Evolutionary conservation across 352 stramenopile species (phyloP).

Genomic region (Pythium grandisporangium): DNA sequence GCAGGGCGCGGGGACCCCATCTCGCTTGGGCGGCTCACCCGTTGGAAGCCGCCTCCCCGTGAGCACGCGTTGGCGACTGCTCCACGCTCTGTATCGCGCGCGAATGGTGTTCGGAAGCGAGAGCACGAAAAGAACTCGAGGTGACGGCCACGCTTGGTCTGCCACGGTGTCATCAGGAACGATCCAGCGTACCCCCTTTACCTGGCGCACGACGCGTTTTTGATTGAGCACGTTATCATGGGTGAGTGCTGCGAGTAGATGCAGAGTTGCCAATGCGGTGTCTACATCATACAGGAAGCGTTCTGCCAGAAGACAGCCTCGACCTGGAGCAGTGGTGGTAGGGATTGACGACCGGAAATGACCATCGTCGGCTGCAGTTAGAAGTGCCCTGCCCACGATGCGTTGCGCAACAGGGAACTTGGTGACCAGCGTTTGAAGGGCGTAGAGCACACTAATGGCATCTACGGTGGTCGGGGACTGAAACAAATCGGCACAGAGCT

Average conservation of each 20-base stretch:
- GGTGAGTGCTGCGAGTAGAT: not conserved
- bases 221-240: conserved; percentile 1
- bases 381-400: not conserved
- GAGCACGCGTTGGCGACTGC: conserved; percentile 23
- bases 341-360: not conserved
- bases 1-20: conserved; percentile 33
- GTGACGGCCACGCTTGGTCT: too few species aligned
- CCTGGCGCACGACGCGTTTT: not conserved
- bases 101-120: conserved; percentile 4
- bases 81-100: conserved; percentile 26
- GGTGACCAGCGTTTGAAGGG: conserved; percentile 1
- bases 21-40: conserved; percentile 19
- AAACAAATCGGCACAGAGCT: conserved; percentile 10
- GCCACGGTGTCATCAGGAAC: too few species aligned
- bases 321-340: not conserved
- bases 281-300: not conserved
- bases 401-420: conserved; percentile 4
- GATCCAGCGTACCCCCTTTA: not conserved
- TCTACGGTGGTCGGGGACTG: not conserved
- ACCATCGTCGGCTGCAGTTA: not conserved
- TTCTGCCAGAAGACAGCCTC: not conserved
- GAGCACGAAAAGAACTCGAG: conserved; percentile 7
- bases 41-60: conserved; percentile 21
- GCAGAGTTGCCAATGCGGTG: not conserved
- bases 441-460: conserved; percentile 1